Evolutionary conservation across 75 land plant genomes (phyloP).

Genomic region (Sequoiadendron giganteum): DNA sequence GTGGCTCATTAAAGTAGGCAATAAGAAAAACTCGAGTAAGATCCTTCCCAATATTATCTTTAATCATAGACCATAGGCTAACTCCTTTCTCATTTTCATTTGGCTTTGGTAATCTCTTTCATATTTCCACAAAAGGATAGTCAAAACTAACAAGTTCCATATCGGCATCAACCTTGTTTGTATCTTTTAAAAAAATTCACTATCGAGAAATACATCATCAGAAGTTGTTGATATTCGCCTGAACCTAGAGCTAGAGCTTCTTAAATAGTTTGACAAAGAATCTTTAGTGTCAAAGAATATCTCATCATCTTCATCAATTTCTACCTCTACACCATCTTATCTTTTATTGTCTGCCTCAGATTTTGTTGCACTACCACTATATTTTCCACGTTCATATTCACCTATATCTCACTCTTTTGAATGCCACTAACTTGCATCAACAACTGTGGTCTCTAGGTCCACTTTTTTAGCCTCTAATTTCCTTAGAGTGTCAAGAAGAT

Average conservation of each 20-base stretch:
- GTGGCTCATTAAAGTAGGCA: conserved; percentile 94
- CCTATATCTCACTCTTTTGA: too few relatives aligned
- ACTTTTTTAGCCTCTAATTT: too few relatives aligned
- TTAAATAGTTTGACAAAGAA: conserved; percentile 45
- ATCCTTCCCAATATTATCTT: conserved; percentile 97
- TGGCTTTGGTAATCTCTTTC: conserved; percentile 85
- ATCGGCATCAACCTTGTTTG: conserved; percentile 33
- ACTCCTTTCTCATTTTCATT: conserved; percentile 84
- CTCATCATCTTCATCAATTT: conserved; percentile 73
- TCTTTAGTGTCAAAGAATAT: conserved; percentile 70
- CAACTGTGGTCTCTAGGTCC: too few relatives aligned
- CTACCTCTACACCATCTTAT: conserved; percentile 63
- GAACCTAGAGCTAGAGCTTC: conserved; percentile 33
- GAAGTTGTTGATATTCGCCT: conserved; percentile 33
- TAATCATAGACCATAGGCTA: conserved; percentile 95
- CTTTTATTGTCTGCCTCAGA: conserved; percentile 79
- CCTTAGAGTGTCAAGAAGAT: too few relatives aligned
- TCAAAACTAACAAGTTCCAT: conserved; percentile 61
- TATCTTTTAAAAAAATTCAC: conserved; percentile 26
- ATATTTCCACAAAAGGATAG: conserved; percentile 63
- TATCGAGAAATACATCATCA: conserved; percentile 32
- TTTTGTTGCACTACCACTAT: conserved; percentile 80
- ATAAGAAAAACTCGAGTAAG: conserved; percentile 93
- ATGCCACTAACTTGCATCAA: too few relatives aligned
- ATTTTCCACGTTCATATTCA: too few relatives aligned